Percentiles rank a stretch among this genome's conserved stretches.
phyloP scores from a whole-genome alignment of 805 yeast genomes.

The Metschnikowia hibisci region DNA sequence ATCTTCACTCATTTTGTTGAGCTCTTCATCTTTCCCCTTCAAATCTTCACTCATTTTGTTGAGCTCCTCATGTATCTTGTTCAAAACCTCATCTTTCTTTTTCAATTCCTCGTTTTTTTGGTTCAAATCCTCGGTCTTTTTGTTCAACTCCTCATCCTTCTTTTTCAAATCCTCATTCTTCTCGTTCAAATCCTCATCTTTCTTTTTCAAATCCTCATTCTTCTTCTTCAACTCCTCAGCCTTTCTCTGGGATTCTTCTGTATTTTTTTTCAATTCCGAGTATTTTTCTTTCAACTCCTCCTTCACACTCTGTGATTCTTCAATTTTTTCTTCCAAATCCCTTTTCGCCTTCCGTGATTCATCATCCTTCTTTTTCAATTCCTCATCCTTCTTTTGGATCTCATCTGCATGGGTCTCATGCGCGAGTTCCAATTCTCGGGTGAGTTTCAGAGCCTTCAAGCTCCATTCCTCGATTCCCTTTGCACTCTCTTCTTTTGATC shows the following conservation, averaged over 20 bases:
- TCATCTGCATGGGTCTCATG: background rate
- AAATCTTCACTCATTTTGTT: background rate
- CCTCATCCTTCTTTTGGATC: too few species aligned
- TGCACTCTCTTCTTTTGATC: background rate
- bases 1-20: too few species aligned
- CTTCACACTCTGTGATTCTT: constrained; percentile 4
- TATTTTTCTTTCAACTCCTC: background rate
- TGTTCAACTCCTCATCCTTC: constrained; percentile 2
- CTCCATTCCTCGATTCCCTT: background rate
- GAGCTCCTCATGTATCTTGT: background rate
- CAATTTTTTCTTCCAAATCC: constrained; percentile 2
- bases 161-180: too few species aligned
- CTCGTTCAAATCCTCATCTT: background rate
- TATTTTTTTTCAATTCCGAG: background rate
- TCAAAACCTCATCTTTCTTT: background rate
- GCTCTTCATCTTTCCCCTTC: background rate
- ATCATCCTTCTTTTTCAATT: too few species aligned
- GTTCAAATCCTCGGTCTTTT: constrained; percentile 1
- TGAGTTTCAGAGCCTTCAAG: background rate
- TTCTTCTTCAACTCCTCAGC: background rate
- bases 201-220: background rate
- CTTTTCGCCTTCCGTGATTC: background rate
- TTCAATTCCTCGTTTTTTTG: background rate
- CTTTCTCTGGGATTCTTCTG: background rate
- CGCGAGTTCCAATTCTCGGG: background rate